These are phyloP conservation scores for Miscanthus lutarioriparius DNA, from an alignment of 176 grass and related monocot genomes.

Conservation along the genomic window DNA sequence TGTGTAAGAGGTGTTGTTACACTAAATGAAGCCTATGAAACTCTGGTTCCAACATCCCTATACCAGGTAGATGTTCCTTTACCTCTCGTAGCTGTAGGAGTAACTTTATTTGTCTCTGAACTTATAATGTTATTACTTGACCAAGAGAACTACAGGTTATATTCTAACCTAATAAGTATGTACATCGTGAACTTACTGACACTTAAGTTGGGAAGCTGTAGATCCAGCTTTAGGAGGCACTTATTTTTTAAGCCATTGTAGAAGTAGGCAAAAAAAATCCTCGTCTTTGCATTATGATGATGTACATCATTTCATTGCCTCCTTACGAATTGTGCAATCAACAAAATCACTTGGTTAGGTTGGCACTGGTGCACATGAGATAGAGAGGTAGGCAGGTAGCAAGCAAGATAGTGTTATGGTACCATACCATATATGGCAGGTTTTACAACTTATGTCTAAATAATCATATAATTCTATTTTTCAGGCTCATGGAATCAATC, in stretches of 20 bases:
- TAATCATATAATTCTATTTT: constrained; percentile 12
- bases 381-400: background rate
- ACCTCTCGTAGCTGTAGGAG: constrained; percentile 12
- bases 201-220: background rate
- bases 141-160: background rate
- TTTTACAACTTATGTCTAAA: background rate
- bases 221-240: background rate
- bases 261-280: background rate
- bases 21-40: constrained; percentile 78
- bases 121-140: background rate
- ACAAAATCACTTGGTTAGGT: background rate
- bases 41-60: constrained; percentile 71
- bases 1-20: constrained; percentile 70
- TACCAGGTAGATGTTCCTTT: constrained; percentile 51
- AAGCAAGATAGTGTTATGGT: background rate
- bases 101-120: background rate
- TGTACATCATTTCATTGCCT: background rate
- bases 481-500: constrained; percentile 72
- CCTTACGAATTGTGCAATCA: background rate
- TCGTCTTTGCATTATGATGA: background rate
- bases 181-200: background rate
- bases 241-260: background rate
- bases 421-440: background rate
- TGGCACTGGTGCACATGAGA: background rate
- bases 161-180: background rate